phyloP scores from a whole-genome alignment of 768 basidiomycete species.

The Mycena rosella region DNA sequence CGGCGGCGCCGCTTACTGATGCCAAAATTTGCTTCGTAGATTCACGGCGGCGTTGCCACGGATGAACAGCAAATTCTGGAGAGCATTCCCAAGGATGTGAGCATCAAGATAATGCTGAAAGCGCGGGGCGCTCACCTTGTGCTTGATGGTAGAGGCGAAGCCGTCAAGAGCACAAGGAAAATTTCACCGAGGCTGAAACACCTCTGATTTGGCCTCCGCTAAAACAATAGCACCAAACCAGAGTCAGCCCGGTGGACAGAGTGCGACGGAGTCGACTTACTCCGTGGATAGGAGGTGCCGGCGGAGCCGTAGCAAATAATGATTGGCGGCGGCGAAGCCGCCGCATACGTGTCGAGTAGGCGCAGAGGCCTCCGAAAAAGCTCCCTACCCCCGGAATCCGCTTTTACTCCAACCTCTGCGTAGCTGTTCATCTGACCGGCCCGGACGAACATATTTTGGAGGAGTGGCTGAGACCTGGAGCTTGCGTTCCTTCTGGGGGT shows the following conservation, averaged over 20 bases:
- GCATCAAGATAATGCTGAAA: no score
- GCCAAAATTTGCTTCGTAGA: background rate
- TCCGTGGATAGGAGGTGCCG: no score
- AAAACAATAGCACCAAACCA: no score
- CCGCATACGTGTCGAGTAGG: constrained; percentile 7
- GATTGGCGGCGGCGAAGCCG: background rate
- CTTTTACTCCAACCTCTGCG: constrained; percentile 21
- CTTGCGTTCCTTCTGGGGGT: constrained; percentile 6
- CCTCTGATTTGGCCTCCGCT: no score
- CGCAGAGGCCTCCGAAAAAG: constrained; percentile 20
- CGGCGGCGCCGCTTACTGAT: constrained; percentile 7
- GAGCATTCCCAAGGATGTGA: background rate
- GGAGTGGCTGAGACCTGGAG: background rate
- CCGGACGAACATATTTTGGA: constrained; percentile 3
- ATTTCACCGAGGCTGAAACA: no score
- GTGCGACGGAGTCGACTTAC: no score
- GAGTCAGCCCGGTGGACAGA: no score
- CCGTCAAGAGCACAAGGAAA: no score
- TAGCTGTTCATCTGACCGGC: background rate
- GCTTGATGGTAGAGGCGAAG: no score
- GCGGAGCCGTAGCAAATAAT: background rate
- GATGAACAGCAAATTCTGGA: background rate
- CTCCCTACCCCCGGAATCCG: constrained; percentile 20
- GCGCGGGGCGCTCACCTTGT: no score
- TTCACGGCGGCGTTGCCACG: background rate